Evolutionary conservation across 2,329 filamentous ascomycete genomes (phyloP), one percentile per base, ranked within the genome.

Genomic region (Mycosphaerella sp.): DNA sequence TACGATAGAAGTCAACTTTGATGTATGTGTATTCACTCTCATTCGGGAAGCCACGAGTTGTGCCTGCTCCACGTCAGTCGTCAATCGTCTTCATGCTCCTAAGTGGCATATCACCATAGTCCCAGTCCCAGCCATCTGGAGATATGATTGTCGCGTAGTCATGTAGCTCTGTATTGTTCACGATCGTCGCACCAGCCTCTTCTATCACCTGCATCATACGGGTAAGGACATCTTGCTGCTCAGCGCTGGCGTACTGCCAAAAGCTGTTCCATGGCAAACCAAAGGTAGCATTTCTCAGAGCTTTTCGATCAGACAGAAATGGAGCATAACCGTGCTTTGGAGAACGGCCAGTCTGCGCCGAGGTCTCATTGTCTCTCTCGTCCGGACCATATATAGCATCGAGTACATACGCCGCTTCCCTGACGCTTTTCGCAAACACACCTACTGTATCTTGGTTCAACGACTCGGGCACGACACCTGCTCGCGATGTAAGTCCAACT

Each of bases 21-120:
- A 89, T 75, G 43, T 84, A 80, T 0, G 81, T 86, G 68, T 84
- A 88, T 65, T 88, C 85, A 12, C 82, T 87, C 67, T 87, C 80
- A 54, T 88, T 87, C n/a, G 81, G 70, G 60, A 72, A 81, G 2
- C 82, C 82, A 3, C 82, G 77, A 1, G 72, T 75, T 5, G 70
- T 74, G 12, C 84, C 84, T 50, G 41, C 25, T 17, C 9, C 5
- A 17, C 12, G 21, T 53, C 6, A 53, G 56, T 80, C 85, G 60
- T 86, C 12, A 18, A 25, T 25, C 21, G 21, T 25, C 14, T 41
- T 16, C 9, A 7, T n/a, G 18, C 4, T 16, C n/a, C 6, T 13
- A 28, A 6, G 9, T 2, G 5, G 83, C 42, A 52, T 27, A 7
- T 17, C 17, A 42, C 54, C 53, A 28, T 57, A 57, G 30, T 54